A percentile compares a stretch with the other conserved stretches of the same genome.
Conservation (phyloP, 345 rosid species). For the Aquilaria malaccensis region DNA sequence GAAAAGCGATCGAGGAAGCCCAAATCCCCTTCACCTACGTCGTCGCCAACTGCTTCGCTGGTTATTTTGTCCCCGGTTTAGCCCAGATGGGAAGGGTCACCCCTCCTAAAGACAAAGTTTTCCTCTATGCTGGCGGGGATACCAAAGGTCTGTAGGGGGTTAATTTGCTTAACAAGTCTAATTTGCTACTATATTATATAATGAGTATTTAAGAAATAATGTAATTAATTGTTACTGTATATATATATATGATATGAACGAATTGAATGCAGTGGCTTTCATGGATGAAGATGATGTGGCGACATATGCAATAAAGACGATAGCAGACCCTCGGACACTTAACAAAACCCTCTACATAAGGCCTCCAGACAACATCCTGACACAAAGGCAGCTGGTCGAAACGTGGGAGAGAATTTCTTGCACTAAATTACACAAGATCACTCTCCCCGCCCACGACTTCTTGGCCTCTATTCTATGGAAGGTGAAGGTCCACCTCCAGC, state of each 20-base stretch:
- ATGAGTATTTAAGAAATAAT: too few relatives aligned
- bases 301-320: conserved; percentile 45
- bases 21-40: conserved; percentile 62
- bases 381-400: conserved; percentile 42
- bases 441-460: conserved; percentile 35
- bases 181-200: too few relatives aligned
- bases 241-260: too few relatives aligned
- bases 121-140: conserved; percentile 61
- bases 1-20: conserved; percentile 61
- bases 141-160: conserved; percentile 38
- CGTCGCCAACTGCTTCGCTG: conserved; percentile 61
- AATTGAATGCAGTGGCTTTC: conserved; percentile 26
- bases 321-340: conserved; percentile 58
- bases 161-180: not conserved
- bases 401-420: conserved; percentile 63
- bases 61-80: conserved; percentile 56
- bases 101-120: conserved; percentile 44
- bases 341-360: conserved; percentile 52
- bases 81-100: conserved; percentile 42
- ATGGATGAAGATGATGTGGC: conserved; percentile 65
- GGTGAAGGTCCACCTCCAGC: conserved; percentile 15
- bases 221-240: too few relatives aligned
- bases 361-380: conserved; percentile 44
- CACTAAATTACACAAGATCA: conserved; percentile 27
- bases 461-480: conserved; percentile 48